These are phyloP conservation scores for Ascochyta koolunga DNA, from an alignment of 2,329 filamentous ascomycete species.

Conservation along the genomic window DNA sequence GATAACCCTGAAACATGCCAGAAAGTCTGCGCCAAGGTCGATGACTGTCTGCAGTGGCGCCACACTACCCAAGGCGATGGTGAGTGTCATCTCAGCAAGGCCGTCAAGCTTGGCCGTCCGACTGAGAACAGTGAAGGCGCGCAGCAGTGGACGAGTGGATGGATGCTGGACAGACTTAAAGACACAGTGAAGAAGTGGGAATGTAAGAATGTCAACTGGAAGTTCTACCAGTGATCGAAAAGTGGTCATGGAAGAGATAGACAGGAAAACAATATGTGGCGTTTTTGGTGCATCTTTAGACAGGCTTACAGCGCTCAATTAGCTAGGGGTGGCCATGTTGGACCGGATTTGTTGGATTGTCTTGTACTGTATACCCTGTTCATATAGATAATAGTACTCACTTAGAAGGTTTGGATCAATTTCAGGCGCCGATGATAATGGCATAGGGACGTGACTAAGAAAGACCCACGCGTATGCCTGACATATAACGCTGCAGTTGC, in stretches of 20 bases:
- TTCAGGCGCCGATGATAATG: no score
- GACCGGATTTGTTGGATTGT: not conserved
- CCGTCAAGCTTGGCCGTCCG: conserved; percentile 35
- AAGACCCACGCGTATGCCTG: no score
- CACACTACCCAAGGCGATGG: conserved; percentile 33
- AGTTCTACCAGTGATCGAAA: conserved; percentile 32
- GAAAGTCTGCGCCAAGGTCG: conserved; percentile 31
- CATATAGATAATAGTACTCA: not conserved
- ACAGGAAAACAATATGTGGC: not conserved
- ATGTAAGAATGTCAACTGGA: conserved; percentile 38
- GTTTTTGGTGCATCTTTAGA: not conserved
- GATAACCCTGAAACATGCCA: conserved; percentile 34
- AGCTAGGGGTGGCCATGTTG: not conserved
- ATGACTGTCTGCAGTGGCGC: conserved; percentile 49
- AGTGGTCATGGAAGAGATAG: not conserved
- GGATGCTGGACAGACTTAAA: conserved; percentile 42
- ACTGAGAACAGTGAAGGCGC: conserved; percentile 18
- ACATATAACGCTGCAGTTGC: no score
- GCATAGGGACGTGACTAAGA: no score
- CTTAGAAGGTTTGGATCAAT: no score
- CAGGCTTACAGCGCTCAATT: not conserved
- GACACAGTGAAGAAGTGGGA: conserved; percentile 30
- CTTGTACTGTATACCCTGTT: not conserved
- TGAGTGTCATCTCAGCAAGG: conserved; percentile 43
- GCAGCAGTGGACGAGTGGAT: conserved; percentile 44